phyloP scores from a whole-genome alignment of 306 rosid genomes.

The Macrotyloma uniflorum region DNA sequence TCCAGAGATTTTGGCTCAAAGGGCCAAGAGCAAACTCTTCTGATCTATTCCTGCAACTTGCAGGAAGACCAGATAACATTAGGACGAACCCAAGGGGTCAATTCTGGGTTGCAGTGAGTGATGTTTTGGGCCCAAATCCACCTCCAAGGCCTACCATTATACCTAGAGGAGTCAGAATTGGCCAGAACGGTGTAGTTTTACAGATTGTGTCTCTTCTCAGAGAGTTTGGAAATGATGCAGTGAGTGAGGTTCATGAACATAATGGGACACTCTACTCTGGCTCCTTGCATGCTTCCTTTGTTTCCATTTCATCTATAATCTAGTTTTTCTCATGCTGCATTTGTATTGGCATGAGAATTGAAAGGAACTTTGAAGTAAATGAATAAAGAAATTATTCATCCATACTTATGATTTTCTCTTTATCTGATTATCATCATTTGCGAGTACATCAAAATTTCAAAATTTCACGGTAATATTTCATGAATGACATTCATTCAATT shows the following conservation, averaged over 20 bases:
- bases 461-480: too few relatives aligned
- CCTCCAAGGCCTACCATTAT: background rate
- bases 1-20: conserved; percentile 46
- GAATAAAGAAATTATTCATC: conserved; percentile 3
- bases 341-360: conserved; percentile 8
- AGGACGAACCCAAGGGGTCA: conserved; percentile 35
- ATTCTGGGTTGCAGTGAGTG: conserved; percentile 49
- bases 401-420: too few relatives aligned
- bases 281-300: conserved; percentile 31
- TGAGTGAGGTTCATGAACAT: conserved; percentile 49
- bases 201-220: conserved; percentile 27
- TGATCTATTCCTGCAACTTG: conserved; percentile 33
- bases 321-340: background rate
- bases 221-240: conserved; percentile 34
- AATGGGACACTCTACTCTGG: conserved; percentile 40
- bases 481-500: too few relatives aligned
- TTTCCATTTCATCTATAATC: background rate
- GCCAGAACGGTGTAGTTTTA: background rate
- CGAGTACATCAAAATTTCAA: too few relatives aligned
- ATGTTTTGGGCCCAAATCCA: conserved; percentile 1
- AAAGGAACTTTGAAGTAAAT: background rate
- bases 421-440: too few relatives aligned
- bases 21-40: conserved; percentile 44
- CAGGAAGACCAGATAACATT: conserved; percentile 41
- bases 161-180: conserved; percentile 31